phyloP scores from a whole-genome alignment of 352 stramenopile species.

The Peronospora tabacina region DNA sequence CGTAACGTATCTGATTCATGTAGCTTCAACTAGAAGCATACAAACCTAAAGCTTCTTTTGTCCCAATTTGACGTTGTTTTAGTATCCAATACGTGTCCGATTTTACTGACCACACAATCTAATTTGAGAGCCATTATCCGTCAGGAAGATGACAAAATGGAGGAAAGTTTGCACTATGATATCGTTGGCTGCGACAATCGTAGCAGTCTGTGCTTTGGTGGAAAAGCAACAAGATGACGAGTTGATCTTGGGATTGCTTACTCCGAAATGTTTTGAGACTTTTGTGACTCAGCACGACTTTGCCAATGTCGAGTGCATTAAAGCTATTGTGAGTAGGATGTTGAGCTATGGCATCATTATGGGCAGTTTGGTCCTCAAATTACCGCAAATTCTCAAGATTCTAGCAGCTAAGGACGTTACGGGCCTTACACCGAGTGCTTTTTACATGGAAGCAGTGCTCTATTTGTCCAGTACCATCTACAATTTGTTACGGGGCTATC shows the following conservation, averaged over 20 bases:
- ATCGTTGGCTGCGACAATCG: conserved; percentile 13
- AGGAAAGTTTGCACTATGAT: conserved; percentile 9
- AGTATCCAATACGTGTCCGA: not conserved
- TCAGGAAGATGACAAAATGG: conserved; percentile 13
- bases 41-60: conserved; percentile 1
- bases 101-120: conserved; percentile 1
- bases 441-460: conserved; percentile 86
- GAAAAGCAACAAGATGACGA: conserved; percentile 29
- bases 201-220: conserved; percentile 4
- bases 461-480: conserved; percentile 79
- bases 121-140: too few relatives aligned
- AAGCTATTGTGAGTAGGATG: conserved; percentile 74
- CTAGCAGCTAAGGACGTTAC: conserved; percentile 70
- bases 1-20: conserved; percentile 13
- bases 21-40: conserved; percentile 17
- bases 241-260: conserved; percentile 65
- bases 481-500: conserved; percentile 79
- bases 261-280: conserved; percentile 67
- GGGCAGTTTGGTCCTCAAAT: conserved; percentile 78
- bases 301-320: conserved; percentile 71
- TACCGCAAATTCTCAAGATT: conserved; percentile 88
- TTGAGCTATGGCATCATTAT: conserved; percentile 86
- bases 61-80: not conserved
- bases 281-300: conserved; percentile 82
- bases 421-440: conserved; percentile 73